Conservation (phyloP, 352 stramenopile species). For the Pythium scleroteichum region DNA sequence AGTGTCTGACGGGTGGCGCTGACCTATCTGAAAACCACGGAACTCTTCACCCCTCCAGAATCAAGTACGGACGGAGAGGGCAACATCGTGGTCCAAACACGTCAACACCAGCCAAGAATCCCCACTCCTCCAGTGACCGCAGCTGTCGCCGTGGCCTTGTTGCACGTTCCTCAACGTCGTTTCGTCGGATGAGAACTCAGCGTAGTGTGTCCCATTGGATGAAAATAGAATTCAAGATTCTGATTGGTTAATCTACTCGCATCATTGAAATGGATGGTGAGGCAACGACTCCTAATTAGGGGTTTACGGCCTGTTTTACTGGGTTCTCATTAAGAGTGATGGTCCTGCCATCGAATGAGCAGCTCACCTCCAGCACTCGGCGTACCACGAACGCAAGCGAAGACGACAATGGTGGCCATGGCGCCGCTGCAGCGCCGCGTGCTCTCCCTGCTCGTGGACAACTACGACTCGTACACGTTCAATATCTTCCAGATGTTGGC, state of each 20-base stretch:
- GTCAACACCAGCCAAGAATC: too few relatives aligned
- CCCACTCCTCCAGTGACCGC: too few relatives aligned
- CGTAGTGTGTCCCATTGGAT: conserved; percentile 20
- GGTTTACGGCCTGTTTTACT: not conserved
- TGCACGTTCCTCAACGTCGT: conserved; percentile 33
- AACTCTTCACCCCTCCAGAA: too few relatives aligned
- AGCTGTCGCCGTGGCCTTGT: too few relatives aligned
- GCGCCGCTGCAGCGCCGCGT: conserved; percentile 34
- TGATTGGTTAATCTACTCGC: conserved; percentile 11
- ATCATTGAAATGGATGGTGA: conserved; percentile 8
- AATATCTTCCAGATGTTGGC: conserved; percentile 96
- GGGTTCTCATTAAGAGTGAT: conserved; percentile 11
- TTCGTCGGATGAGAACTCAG: conserved; percentile 8
- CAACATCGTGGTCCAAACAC: too few relatives aligned
- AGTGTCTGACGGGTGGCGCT: too few relatives aligned
- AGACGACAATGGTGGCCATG: conserved; percentile 33
- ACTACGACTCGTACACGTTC: conserved; percentile 99
- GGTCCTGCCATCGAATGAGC: not conserved
- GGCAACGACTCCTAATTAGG: conserved; percentile 1
- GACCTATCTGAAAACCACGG: too few relatives aligned
- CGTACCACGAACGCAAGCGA: not conserved
- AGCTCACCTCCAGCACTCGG: not conserved
- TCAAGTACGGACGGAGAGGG: too few relatives aligned
- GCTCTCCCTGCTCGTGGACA: conserved; percentile 93
- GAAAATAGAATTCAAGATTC: conserved; percentile 12